Conservation (phyloP, 78 protist genomes). For the Diacronema lutheri region DNA sequence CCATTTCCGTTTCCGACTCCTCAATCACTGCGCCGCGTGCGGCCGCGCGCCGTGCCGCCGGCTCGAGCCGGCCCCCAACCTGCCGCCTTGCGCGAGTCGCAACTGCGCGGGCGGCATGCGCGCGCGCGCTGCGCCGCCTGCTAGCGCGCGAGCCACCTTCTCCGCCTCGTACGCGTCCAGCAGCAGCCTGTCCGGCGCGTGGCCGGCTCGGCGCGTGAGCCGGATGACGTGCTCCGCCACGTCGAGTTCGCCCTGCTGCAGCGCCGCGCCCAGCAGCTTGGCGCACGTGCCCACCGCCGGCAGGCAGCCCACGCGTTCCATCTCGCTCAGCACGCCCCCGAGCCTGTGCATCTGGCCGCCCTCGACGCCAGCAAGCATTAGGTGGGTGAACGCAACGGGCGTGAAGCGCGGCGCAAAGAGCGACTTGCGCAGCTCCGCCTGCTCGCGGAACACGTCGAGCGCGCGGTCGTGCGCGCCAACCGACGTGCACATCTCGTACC, state of each 20-base stretch:
- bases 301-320: background rate
- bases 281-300: background rate
- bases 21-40: no score
- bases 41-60: no score
- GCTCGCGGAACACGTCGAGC: background rate
- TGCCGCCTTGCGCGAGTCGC: background rate
- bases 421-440: slow-evolving; percentile 8
- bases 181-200: background rate
- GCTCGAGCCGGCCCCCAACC: no score
- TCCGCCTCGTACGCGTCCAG: background rate
- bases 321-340: background rate
- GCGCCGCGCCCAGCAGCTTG: background rate
- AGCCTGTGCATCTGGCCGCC: background rate
- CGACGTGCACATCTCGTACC: background rate
- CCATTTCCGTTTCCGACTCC: no score
- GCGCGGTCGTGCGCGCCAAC: background rate
- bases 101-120: background rate
- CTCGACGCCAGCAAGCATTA: background rate
- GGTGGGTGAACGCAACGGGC: background rate
- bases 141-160: background rate
- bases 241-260: background rate
- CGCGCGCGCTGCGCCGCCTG: background rate
- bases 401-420: background rate
- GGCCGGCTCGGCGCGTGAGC: background rate
- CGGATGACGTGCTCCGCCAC: background rate